Base-by-base conservation (phyloP, 2,329 filamentous ascomycete genomes). In the Talaromyces sp. region DNA sequence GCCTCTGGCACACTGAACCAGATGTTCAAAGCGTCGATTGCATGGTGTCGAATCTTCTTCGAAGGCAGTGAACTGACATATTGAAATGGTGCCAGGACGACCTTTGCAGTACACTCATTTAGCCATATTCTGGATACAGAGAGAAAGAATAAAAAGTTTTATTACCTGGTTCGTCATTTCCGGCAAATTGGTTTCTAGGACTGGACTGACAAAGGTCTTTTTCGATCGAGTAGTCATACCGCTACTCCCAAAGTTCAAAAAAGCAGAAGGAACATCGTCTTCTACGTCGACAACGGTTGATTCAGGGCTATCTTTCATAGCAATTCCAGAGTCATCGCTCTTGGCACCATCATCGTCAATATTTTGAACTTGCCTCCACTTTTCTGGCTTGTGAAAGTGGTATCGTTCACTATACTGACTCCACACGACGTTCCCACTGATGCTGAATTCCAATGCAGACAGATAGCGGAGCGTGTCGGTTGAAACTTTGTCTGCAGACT, bases 21-120 rank as follows among this genome's bases (percentile, higher is more conserved):
- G 5, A 68, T 66, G 55, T 78, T 75, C 53, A 79, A 72, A 3
- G 74, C 75, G 18, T 73, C 68, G 60, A 79, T 74, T 8, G 78
- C 63, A 51, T 71, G 68, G 16, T 70, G 66, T 8, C 76, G 69
- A 56, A 79, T 70, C 33, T 74, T 74, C 60, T 79, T 79, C 7
- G 73, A 74, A 5, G 72, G 73, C 33, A 74, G 67, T 9, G 69
- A 69, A 31, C 67, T 67, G 28, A 76, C 65, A 59, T 77, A 77
- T 44, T 74, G 66, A 58, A 69, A 73, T 1, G 72, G 72, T 30
- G 54, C 59, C 5, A 40, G 56, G 33, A 61, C 54, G 16, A 61
- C 36, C 36, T 40, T 40, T 40, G 36, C 2, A 40, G 5, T 40
- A n/a, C 16, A 40, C 5, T n/a, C 36, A 40, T 40, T 40, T 40